Evolutionary conservation across 208 protist species (phyloP), one percentile per base, ranked within the genome.

Genomic region (Plasmodiophora brassicae): DNA sequence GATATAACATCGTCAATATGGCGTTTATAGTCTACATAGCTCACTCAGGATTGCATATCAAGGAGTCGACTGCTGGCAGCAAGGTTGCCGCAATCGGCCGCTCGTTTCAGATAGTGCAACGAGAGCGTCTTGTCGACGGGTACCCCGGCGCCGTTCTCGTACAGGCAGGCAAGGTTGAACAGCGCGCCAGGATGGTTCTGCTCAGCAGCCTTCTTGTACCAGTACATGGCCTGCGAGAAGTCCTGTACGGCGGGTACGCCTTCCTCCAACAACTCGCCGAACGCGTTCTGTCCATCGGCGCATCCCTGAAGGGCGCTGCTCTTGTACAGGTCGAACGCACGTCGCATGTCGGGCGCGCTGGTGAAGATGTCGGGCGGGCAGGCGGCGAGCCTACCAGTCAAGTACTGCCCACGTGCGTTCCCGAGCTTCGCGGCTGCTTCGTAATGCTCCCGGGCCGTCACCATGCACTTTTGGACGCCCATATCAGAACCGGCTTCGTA

Each of bases 261-360:
- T 36, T 78, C 65, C n/a, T 78, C 65, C n/a, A 78, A 78, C 65
- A 78, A 38, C 5, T 44, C 5, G 5, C 65, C 65, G 32, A 78
- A 36, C n/a, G 65, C 5, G 41, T 78, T 78, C 65, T 78, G 65
- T 36, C 14, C 65, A 5, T 5, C 65, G 41, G 65, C 65, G 65
- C 41, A 78, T 78, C 65, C 65, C n/a, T 78, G 65, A 32, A 78
- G 10, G 41, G 65, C 65, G 65, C 65, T 78, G 65, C 14, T 32
- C n/a, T 78, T 78, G 41, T 78, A 38, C 65, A 78, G 5, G 14
- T 78, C 65, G 65, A 78, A 78, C n/a, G 65, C 65, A 32, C 65
- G 65, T 32, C 41, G 5, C 5, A 78, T 8, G 41, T 78, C n/a
- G 5, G 20, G 14, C 65, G 5, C n/a, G 65, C n/a, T n/a, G n/a